A percentile compares a stretch with the other conserved stretches of the same genome.
Conservation (phyloP, 352 stramenopile genomes). For the Globisporangium cylindrosporum region DNA sequence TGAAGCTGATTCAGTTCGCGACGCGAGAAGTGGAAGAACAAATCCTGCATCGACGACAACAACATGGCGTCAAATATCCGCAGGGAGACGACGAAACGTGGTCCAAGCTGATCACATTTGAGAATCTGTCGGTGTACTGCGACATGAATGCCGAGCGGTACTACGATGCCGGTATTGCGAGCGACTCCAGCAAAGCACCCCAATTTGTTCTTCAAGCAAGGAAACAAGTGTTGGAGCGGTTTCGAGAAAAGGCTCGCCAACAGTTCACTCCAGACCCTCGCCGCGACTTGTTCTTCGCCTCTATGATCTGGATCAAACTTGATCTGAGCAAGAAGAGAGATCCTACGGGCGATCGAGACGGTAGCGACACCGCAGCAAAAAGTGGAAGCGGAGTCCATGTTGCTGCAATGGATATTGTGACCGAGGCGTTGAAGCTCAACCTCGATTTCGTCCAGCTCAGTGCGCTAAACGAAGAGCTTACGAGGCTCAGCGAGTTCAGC, state of each 20-base stretch:
- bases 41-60: constrained; percentile 57
- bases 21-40: constrained; percentile 52
- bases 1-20: constrained; percentile 51
- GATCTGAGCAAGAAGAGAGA: constrained; percentile 33
- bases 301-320: constrained; percentile 60
- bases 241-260: constrained; percentile 35
- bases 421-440: constrained; percentile 52
- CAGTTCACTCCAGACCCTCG: constrained; percentile 28
- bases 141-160: constrained; percentile 43
- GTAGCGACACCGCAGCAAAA: background rate
- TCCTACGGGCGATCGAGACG: background rate
- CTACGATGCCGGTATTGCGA: constrained; percentile 1
- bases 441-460: constrained; percentile 57
- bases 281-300: constrained; percentile 48
- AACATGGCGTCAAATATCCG: constrained; percentile 49
- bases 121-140: constrained; percentile 62
- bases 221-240: constrained; percentile 22
- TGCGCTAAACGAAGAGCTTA: constrained; percentile 41
- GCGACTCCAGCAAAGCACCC: background rate
- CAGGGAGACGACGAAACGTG: constrained; percentile 20
- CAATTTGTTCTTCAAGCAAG: background rate
- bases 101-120: constrained; percentile 61
- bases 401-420: constrained; percentile 52
- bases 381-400: constrained; percentile 13
- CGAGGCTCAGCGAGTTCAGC: constrained; percentile 34